Evolutionary conservation across 1,139 yeast species (phyloP).

Genomic region (Citeromyces siamensis): DNA sequence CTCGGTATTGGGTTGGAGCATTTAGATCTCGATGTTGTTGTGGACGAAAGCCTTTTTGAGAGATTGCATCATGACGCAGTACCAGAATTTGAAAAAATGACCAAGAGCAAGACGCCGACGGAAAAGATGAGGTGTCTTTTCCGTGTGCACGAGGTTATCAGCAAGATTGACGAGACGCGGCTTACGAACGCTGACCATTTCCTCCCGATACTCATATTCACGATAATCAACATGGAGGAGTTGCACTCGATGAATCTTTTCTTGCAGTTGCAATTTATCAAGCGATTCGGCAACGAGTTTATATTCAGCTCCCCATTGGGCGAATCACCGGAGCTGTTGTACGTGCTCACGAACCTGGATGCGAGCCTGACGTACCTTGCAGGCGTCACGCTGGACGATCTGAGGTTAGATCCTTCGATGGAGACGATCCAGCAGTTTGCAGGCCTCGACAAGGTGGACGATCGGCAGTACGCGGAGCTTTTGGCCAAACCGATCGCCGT

Average conservation of each 20-base stretch:
- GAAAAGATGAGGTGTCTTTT: slow-evolving; percentile 24
- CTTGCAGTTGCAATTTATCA: slow-evolving; percentile 38
- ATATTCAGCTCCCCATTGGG: slow-evolving; percentile 15
- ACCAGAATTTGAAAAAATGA: slow-evolving; percentile 18
- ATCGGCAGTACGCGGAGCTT: not conserved
- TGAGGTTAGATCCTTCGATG: slow-evolving; percentile 10
- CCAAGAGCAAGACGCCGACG: slow-evolving; percentile 25
- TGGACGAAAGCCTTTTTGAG: slow-evolving; percentile 12
- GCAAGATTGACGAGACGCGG: slow-evolving; percentile 13
- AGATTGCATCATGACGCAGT: slow-evolving; percentile 12
- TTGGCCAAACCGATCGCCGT: not conserved
- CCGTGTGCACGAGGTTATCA: slow-evolving; percentile 26
- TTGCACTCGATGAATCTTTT: slow-evolving; percentile 26
- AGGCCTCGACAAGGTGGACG: not conserved
- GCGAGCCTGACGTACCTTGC: slow-evolving; percentile 49
- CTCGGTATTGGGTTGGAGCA: slow-evolving; percentile 13
- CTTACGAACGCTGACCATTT: slow-evolving; percentile 33
- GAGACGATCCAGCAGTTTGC: not conserved
- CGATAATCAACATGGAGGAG: slow-evolving; percentile 30
- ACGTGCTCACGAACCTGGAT: slow-evolving; percentile 51
- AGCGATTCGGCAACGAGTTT: slow-evolving; percentile 37
- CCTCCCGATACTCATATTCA: slow-evolving; percentile 40
- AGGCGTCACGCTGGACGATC: slow-evolving; percentile 27
- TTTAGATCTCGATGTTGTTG: slow-evolving; percentile 16
- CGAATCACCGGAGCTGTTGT: slow-evolving; percentile 37